A percentile compares a stretch with the other conserved stretches of the same genome.
Conservation (phyloP, 179 eudicot species). For the Heliamphora pulchella region DNA sequence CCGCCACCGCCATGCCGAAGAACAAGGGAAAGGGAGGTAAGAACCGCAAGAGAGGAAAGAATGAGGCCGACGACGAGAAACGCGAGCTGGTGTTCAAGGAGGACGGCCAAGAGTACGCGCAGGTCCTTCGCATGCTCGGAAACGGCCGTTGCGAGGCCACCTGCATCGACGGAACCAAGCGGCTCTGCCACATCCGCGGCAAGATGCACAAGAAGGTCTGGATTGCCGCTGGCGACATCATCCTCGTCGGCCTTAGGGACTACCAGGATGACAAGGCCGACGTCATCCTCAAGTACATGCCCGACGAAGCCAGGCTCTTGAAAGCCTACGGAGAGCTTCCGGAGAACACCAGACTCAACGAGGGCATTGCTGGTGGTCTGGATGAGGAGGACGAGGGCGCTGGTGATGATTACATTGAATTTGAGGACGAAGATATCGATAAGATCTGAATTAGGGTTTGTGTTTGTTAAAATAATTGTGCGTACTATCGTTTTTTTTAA, state of each 20-base stretch:
- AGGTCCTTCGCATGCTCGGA: conserved; percentile 84
- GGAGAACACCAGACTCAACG: conserved; percentile 20
- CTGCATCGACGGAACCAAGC: conserved; percentile 74
- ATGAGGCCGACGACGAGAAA: conserved; percentile 95
- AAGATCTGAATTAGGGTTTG: conserved; percentile 10
- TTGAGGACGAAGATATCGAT: conserved; percentile 21
- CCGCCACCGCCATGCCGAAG: conserved; percentile 62
- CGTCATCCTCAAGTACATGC: conserved; percentile 83
- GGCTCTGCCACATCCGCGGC: conserved; percentile 85
- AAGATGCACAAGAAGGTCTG: conserved; percentile 99
- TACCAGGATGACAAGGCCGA: conserved; percentile 95
- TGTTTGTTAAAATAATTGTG: not conserved
- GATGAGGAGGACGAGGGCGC: conserved; percentile 20
- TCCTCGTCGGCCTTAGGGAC: conserved; percentile 85
- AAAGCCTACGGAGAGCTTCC: conserved; percentile 19
- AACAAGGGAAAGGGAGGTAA: conserved; percentile 99
- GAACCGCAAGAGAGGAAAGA: conserved; percentile 92
- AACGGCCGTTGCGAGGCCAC: conserved; percentile 82
- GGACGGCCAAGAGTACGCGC: conserved; percentile 91
- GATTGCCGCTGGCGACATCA: conserved; percentile 93
- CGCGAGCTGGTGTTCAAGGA: conserved; percentile 92
- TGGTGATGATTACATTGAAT: conserved; percentile 19
- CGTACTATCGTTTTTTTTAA: not conserved
- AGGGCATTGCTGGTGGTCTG: conserved; percentile 17
- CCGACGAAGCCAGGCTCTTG: conserved; percentile 14